Conservation (phyloP, 148 eudicot genomes). For the Cornus kousa region DNA sequence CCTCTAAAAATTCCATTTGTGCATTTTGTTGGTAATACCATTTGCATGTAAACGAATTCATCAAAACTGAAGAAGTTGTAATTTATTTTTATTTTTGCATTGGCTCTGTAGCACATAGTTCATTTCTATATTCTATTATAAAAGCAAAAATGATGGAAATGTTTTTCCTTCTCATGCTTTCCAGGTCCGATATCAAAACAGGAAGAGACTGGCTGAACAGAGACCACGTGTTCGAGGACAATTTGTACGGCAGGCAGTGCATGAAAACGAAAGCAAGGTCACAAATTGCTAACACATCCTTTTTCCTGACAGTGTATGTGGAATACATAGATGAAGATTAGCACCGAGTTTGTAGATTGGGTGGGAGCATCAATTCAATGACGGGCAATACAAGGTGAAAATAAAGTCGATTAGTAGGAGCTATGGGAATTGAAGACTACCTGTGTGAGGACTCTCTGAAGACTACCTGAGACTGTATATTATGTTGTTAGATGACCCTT, state of each 20-base stretch:
- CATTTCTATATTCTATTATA: not conserved
- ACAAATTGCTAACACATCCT: constrained; percentile 44
- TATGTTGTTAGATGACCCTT: constrained; percentile 12
- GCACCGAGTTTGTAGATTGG: constrained; percentile 10
- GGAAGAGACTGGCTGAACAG: constrained; percentile 79
- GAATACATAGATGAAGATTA: constrained; percentile 17
- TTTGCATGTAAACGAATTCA: not conserved
- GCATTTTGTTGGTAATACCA: not conserved
- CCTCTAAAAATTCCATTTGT: not conserved
- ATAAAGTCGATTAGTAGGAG: not conserved
- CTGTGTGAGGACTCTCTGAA: not conserved
- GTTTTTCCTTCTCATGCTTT: constrained; percentile 3
- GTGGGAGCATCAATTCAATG: constrained; percentile 9
- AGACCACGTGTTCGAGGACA: constrained; percentile 79
- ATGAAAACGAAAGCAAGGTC: constrained; percentile 37
- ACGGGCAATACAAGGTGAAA: not conserved
- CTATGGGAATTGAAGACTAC: not conserved
- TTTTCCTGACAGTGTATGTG: constrained; percentile 14
- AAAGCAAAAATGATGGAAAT: not conserved
- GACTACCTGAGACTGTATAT: constrained; percentile 9
- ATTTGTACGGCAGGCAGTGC: constrained; percentile 42
- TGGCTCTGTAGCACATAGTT: too few relatives aligned
- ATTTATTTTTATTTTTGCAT: too few relatives aligned
- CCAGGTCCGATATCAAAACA: constrained; percentile 75
- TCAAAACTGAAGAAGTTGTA: too few relatives aligned